A percentile compares a stretch with the other conserved stretches of the same genome.
phyloP scores from a whole-genome alignment of 192 early-diverging fungal species.

The Geranomyces variabilis region DNA sequence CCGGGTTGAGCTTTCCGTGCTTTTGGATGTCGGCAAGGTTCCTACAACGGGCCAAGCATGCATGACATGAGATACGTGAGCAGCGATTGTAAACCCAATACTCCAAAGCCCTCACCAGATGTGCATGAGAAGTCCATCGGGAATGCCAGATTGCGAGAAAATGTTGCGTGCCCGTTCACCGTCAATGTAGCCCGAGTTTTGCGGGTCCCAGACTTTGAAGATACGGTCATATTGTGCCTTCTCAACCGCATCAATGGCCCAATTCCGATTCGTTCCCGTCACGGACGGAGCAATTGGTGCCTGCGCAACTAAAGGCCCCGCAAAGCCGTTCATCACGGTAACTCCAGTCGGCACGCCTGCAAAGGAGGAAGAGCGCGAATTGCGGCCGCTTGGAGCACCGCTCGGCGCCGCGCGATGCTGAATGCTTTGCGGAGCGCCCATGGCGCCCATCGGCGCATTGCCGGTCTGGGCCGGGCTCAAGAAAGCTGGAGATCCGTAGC shows the following conservation, averaged over 20 bases:
- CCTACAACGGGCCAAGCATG: slow-evolving; percentile 45
- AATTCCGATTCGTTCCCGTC: slow-evolving; percentile 17
- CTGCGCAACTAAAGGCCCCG: slow-evolving; percentile 34
- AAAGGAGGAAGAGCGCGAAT: slow-evolving; percentile 18
- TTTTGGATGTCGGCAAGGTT: slow-evolving; percentile 76
- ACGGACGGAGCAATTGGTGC: slow-evolving; percentile 8
- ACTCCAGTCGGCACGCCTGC: slow-evolving; percentile 16
- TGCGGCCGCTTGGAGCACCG: slow-evolving; percentile 1
- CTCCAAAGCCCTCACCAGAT: slow-evolving; percentile 68
- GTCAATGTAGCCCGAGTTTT: slow-evolving; percentile 66
- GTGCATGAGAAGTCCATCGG: slow-evolving; percentile 69
- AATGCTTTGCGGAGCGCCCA: slow-evolving; percentile 1
- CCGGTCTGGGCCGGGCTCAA: slow-evolving; percentile 17
- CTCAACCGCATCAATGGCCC: slow-evolving; percentile 51
- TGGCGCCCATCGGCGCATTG: slow-evolving; percentile 15
- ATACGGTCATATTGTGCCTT: slow-evolving; percentile 61
- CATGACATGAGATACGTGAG: no score
- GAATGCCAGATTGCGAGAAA: slow-evolving; percentile 72
- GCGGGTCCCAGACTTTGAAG: slow-evolving; percentile 76
- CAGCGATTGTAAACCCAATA: not conserved
- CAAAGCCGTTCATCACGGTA: slow-evolving; percentile 39
- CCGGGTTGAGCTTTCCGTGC: slow-evolving; percentile 85
- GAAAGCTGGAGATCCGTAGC: slow-evolving; percentile 5
- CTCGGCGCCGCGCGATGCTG: slow-evolving; percentile 1
- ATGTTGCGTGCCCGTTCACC: slow-evolving; percentile 74